Percentiles rank a stretch among this genome's conserved stretches.
phyloP scores from a whole-genome alignment of 2,329 filamentous ascomycete species.

The Aureobasidium sp. region DNA sequence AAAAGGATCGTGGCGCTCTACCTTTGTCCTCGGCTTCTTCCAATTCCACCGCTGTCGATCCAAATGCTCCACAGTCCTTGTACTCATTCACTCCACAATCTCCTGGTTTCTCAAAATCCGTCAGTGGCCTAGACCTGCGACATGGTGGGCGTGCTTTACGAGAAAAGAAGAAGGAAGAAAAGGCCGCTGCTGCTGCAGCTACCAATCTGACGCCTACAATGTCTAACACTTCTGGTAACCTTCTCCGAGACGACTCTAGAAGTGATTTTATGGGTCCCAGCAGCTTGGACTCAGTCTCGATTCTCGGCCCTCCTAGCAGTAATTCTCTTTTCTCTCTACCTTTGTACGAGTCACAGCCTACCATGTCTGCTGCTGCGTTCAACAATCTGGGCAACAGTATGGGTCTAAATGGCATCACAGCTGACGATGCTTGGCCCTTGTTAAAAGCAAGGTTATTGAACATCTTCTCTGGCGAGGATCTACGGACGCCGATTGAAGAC shows the following conservation, averaged over 20 bases:
- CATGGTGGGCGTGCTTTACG: constrained; percentile 69
- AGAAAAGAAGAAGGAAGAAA: constrained; percentile 61
- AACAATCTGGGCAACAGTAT: constrained; percentile 40
- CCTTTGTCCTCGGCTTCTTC: constrained; percentile 69
- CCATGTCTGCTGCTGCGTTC: constrained; percentile 34
- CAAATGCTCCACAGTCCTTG: constrained; percentile 64
- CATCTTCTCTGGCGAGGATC: constrained; percentile 74
- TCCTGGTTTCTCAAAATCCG: constrained; percentile 73
- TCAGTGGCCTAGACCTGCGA: constrained; percentile 71
- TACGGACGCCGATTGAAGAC: constrained; percentile 74
- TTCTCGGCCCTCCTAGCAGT: constrained; percentile 24
- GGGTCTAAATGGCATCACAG: constrained; percentile 42
- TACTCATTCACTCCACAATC: constrained; percentile 76
- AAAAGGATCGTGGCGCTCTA: constrained; percentile 64
- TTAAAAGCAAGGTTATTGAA: constrained; percentile 68
- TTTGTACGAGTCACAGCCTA: constrained; percentile 25
- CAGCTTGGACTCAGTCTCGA: constrained; percentile 18
- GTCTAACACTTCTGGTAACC: constrained; percentile 25
- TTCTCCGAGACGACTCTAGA: constrained; percentile 16
- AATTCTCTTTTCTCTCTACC: constrained; percentile 27
- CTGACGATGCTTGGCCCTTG: constrained; percentile 76
- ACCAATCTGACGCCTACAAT: constrained; percentile 27
- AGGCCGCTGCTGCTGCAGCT: constrained; percentile 35
- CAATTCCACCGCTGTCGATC: constrained; percentile 69
- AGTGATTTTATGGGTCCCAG: constrained; percentile 21